Percentiles rank a stretch among this genome's conserved stretches.
Evolutionary conservation across 352 stramenopile species (phyloP).

Genomic region (Globisporangium cederbergense): DNA sequence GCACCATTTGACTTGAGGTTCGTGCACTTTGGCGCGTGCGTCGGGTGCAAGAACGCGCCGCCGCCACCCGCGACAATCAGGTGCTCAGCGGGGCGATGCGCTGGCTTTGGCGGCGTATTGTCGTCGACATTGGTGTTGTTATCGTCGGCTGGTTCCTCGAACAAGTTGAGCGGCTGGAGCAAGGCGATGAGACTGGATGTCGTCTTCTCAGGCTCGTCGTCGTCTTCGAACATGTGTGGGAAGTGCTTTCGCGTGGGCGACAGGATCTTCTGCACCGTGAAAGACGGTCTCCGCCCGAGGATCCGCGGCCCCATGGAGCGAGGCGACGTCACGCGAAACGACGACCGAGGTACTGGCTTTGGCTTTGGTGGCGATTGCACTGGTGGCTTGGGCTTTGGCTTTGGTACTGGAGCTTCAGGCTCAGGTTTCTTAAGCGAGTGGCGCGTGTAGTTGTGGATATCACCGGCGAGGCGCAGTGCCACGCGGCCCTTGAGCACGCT

Average conservation of each 20-base stretch:
- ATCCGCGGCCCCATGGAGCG: conserved; percentile 10
- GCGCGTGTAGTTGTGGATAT: conserved; percentile 93
- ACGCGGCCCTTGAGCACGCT: conserved; percentile 71
- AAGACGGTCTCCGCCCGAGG: conserved; percentile 12
- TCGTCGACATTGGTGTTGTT: conserved; percentile 3
- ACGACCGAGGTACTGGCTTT: not conserved
- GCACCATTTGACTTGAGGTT: conserved; percentile 60
- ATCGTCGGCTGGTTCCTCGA: not conserved
- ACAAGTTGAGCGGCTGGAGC: not conserved
- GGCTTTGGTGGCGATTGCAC: not conserved
- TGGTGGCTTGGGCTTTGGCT: not conserved
- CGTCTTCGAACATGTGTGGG: conserved; percentile 60
- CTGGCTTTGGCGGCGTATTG: not conserved
- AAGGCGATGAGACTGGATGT: not conserved
- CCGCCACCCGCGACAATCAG: conserved; percentile 89
- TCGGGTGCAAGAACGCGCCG: conserved; percentile 89
- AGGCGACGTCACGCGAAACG: conserved; percentile 14
- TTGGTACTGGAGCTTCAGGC: not conserved
- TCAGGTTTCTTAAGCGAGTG: conserved; percentile 45
- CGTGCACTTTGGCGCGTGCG: conserved; percentile 62
- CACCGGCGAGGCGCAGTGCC: conserved; percentile 80
- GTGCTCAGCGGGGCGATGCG: conserved; percentile 38
- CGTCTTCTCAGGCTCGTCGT: conserved; percentile 14
- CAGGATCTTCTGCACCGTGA: conserved; percentile 20
- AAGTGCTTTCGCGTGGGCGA: conserved; percentile 74